A percentile compares a stretch with the other conserved stretches of the same genome.
phyloP scores from a whole-genome alignment of 371 early-diverging fungal genomes.

The Coemansia sp. region DNA sequence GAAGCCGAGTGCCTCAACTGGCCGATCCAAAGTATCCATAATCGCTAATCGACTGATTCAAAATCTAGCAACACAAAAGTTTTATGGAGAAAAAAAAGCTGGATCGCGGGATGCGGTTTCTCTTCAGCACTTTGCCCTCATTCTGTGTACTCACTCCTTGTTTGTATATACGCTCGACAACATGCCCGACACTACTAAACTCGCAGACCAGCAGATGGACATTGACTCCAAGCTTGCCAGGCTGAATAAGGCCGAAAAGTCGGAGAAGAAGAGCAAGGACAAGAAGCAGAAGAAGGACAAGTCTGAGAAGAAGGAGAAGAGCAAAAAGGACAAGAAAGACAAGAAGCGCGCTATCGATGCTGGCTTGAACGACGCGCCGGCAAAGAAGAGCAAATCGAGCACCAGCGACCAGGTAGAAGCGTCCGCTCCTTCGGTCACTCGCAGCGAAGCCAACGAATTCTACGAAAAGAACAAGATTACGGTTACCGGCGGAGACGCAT shows the following conservation, averaged over 20 bases:
- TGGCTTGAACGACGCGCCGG: slow-evolving; percentile 26
- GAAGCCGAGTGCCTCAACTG: no score
- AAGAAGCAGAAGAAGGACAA: slow-evolving; percentile 47
- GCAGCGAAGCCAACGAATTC: slow-evolving; percentile 51
- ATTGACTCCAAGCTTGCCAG: not conserved
- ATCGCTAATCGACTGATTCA: no score
- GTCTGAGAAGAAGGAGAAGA: slow-evolving; percentile 33
- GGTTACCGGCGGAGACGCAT: slow-evolving; percentile 62
- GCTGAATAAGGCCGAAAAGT: slow-evolving; percentile 11
- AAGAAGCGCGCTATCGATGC: slow-evolving; percentile 43
- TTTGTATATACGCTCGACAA: slow-evolving; percentile 16
- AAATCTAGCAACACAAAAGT: no score
- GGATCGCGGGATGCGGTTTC: no score
- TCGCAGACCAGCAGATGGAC: slow-evolving; percentile 7
- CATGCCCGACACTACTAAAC: slow-evolving; percentile 1
- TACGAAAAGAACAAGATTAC: slow-evolving; percentile 69
- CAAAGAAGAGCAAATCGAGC: slow-evolving; percentile 41
- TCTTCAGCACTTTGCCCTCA: not conserved
- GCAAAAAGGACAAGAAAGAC: slow-evolving; percentile 11
- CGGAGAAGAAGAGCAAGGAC: slow-evolving; percentile 11
- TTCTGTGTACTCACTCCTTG: not conserved
- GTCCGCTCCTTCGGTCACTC: not conserved
- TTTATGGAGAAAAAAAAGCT: not conserved
- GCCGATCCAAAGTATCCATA: no score
- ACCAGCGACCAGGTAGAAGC: not conserved